Percentiles rank a stretch among this genome's conserved stretches.
Conservation (phyloP, 805 yeast species). For the Monosporozyma aerobia region DNA sequence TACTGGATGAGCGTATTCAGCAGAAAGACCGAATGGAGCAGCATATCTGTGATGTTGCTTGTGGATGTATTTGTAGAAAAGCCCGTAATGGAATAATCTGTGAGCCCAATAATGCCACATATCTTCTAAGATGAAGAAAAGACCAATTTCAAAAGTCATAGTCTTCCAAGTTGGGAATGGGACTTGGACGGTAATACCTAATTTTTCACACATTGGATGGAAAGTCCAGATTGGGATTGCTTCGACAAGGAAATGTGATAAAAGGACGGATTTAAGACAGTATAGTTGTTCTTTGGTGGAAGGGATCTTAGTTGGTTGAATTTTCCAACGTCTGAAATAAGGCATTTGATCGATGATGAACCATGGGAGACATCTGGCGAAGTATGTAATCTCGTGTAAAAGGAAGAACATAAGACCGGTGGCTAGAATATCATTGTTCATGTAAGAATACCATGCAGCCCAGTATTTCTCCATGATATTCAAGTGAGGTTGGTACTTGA, state of each 20-base stretch:
- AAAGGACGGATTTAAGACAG: conserved; percentile 75
- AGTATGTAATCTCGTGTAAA: conserved; percentile 82
- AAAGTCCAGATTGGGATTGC: conserved; percentile 95
- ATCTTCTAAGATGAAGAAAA: conserved; percentile 83
- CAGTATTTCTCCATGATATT: conserved; percentile 59
- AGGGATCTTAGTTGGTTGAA: conserved; percentile 81
- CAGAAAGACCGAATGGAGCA: conserved; percentile 95
- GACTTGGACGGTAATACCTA: conserved; percentile 69
- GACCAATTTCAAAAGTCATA: conserved; percentile 54
- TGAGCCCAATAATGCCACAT: conserved; percentile 97
- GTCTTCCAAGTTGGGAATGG: conserved; percentile 71
- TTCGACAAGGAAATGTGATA: conserved; percentile 85
- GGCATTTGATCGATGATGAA: conserved; percentile 77
- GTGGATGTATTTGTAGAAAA: conserved; percentile 86
- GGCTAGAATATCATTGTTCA: conserved; percentile 82
- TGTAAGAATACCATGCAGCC: conserved; percentile 82
- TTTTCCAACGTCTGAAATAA: conserved; percentile 75
- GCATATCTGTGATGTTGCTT: conserved; percentile 97
- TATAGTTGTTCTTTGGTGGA: conserved; percentile 82
- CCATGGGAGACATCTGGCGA: conserved; percentile 92
- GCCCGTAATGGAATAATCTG: conserved; percentile 79
- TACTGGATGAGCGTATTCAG: conserved; percentile 95
- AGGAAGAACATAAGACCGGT: conserved; percentile 80
- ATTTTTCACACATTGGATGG: conserved; percentile 79
- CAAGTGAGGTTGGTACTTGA: conserved; percentile 35